Conservation (phyloP, 83 land plant genomes). For the Thuja plicata region DNA sequence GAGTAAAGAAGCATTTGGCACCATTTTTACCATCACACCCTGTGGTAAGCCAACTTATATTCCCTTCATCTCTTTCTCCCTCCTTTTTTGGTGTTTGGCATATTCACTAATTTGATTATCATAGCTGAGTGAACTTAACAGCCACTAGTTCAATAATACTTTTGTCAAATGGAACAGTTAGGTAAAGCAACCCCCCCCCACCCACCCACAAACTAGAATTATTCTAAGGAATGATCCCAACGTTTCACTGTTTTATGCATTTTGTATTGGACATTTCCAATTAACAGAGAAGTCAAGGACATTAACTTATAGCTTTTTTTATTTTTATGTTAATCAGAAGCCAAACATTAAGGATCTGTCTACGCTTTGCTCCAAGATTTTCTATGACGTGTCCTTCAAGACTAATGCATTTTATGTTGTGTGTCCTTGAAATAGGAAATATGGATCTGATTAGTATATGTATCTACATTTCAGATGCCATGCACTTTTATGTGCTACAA, state of each 20-base stretch:
- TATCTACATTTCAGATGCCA: constrained; percentile 5
- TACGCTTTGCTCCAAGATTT: background rate
- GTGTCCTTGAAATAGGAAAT: background rate
- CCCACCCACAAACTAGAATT: too few species aligned
- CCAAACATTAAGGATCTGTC: background rate
- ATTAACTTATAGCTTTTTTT: background rate
- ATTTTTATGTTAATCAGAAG: background rate
- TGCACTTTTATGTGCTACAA: background rate
- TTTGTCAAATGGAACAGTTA: background rate
- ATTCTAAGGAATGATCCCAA: background rate
- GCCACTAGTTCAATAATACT: background rate
- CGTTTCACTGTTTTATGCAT: too few species aligned
- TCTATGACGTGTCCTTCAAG: background rate
- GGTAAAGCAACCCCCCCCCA: background rate
- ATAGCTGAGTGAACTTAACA: background rate
- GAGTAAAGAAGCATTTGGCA: constrained; percentile 98
- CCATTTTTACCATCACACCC: constrained; percentile 99
- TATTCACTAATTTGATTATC: background rate
- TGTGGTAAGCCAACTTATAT: constrained; percentile 62
- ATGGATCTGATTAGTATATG: background rate
- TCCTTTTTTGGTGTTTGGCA: background rate
- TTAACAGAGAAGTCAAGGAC: background rate
- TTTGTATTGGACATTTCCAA: background rate
- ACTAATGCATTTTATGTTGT: background rate
- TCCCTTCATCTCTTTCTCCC: background rate